These are phyloP conservation scores for Chlorella sorokiniana DNA, from an alignment of 139 green algal genomes.

Conservation along the genomic window DNA sequence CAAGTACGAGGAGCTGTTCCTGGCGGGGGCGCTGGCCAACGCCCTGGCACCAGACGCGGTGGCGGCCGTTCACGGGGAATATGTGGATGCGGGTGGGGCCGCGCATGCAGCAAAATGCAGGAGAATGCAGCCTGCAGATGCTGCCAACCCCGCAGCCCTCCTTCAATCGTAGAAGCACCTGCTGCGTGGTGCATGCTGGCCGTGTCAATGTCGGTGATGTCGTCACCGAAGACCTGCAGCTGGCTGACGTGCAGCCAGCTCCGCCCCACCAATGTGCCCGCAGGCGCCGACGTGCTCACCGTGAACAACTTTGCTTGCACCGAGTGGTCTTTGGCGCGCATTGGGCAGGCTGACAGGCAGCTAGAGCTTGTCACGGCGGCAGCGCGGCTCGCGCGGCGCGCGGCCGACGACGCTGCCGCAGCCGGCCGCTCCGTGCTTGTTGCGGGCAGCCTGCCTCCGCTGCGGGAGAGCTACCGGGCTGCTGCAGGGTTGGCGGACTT, in stretches of 20 bases:
- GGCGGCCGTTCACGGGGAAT: conserved; percentile 41
- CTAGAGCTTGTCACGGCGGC: conserved; percentile 24
- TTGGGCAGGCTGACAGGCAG: conserved; percentile 4
- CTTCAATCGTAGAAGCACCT: neutral
- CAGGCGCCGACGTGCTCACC: conserved; percentile 56
- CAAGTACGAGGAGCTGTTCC: conserved; percentile 48
- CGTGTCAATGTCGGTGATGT: neutral
- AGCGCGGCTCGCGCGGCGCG: neutral
- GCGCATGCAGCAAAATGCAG: no score
- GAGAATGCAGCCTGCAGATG: no score
- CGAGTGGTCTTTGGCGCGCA: neutral
- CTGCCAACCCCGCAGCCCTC: neutral
- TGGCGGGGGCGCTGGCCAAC: conserved; percentile 55
- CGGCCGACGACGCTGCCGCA: conserved; percentile 3
- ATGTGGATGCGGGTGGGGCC: conserved; percentile 50
- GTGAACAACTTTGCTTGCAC: conserved; percentile 68
- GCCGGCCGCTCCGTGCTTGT: conserved; percentile 17
- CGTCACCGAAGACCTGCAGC: neutral
- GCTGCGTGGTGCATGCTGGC: neutral
- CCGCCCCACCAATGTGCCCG: neutral
- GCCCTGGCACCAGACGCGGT: conserved; percentile 44
- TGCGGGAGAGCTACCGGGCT: conserved; percentile 41
- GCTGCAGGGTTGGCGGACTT: conserved; percentile 1
- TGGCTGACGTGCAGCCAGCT: neutral
- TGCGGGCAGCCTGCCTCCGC: conserved; percentile 40